A percentile compares a stretch with the other conserved stretches of the same genome.
phyloP scores from a whole-genome alignment of 345 rosid genomes.

The Linum usitatissimum region DNA sequence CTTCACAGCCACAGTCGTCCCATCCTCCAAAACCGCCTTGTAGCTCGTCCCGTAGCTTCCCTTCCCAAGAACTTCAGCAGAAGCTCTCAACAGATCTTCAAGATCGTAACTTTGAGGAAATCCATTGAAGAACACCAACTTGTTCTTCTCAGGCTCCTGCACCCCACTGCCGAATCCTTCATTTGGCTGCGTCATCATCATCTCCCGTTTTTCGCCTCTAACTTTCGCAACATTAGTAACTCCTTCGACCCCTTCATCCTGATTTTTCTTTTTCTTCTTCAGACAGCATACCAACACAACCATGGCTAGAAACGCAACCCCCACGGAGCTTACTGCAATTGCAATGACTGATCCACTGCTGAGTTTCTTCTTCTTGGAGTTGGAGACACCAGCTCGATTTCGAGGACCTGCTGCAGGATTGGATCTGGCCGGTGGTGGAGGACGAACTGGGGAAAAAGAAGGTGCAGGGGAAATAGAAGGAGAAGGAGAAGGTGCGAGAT shows the following conservation, averaged over 20 bases:
- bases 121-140: constrained; percentile 86
- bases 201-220: constrained; percentile 38
- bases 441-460: too few species aligned
- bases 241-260: constrained; percentile 33
- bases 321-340: constrained; percentile 46
- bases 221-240: constrained; percentile 16
- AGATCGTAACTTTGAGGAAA: constrained; percentile 70
- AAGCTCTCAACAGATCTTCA: constrained; percentile 85
- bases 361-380: constrained; percentile 34
- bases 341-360: constrained; percentile 46
- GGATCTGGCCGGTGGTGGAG: constrained; percentile 5
- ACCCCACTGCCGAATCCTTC: constrained; percentile 93
- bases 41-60: constrained; percentile 91
- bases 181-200: constrained; percentile 42
- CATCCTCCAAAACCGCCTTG: constrained; percentile 88
- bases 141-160: constrained; percentile 92
- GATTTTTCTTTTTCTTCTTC: constrained; percentile 34
- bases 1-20: constrained; percentile 77
- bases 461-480: constrained; percentile 16
- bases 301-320: constrained; percentile 35
- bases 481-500: constrained; percentile 40
- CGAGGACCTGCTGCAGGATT: constrained; percentile 17
- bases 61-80: constrained; percentile 93
- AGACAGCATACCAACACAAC: constrained; percentile 42
- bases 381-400: constrained; percentile 16